These are phyloP conservation scores for Trichocladium antarcticum DNA, from an alignment of 495 filamentous ascomycete species.

Conservation along the genomic window DNA sequence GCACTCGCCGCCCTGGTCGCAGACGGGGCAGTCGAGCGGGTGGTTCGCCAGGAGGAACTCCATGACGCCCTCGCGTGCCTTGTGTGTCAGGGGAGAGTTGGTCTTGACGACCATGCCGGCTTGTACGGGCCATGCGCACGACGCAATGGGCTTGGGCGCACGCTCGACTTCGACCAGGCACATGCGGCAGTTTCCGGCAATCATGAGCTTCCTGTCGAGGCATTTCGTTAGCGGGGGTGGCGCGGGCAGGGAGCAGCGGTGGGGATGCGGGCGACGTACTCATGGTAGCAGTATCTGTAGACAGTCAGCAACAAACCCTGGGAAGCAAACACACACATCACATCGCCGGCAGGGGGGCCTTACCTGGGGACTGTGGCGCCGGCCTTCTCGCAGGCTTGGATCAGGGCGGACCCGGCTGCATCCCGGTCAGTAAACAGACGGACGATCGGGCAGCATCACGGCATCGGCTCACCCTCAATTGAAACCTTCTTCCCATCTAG, in stretches of 20 bases:
- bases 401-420: constrained; percentile 79
- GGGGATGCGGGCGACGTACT: constrained; percentile 42
- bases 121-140: constrained; percentile 97
- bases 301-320: constrained; percentile 28
- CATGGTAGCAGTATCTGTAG: constrained; percentile 94
- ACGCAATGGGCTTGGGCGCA: constrained; percentile 91
- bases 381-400: constrained; percentile 98
- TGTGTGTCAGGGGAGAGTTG: constrained; percentile 87
- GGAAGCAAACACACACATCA: background rate
- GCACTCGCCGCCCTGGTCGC: constrained; percentile 97
- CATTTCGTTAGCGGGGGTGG: constrained; percentile 24
- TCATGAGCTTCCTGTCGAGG: constrained; percentile 73
- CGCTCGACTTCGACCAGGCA: constrained; percentile 96
- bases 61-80: constrained; percentile 97
- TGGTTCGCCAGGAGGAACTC: constrained; percentile 96
- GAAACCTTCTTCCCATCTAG: constrained; percentile 93
- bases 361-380: constrained; percentile 81
- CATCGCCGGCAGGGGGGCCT: background rate
- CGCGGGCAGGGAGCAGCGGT: constrained; percentile 5
- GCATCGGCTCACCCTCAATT: constrained; percentile 62
- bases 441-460: constrained; percentile 6
- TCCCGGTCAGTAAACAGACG: constrained; percentile 13
- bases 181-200: constrained; percentile 99
- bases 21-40: constrained; percentile 94
- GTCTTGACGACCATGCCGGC: constrained; percentile 99